Evolutionary conservation across 768 basidiomycete genomes (phyloP).

Genomic region (Boletus rubroflammeus): DNA sequence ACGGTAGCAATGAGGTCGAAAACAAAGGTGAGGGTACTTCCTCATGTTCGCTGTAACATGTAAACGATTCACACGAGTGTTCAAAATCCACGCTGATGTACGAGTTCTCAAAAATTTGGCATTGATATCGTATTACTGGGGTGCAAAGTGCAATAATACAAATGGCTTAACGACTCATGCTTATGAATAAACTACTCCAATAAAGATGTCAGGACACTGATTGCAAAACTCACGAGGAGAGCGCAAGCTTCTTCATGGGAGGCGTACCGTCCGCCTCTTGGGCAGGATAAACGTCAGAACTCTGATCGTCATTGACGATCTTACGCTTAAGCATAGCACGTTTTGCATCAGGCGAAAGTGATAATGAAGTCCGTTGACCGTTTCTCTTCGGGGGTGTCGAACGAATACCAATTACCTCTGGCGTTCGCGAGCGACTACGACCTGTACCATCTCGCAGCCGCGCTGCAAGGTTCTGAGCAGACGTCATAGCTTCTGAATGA

Average conservation of each 20-base stretch:
- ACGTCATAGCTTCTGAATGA: conserved; percentile 73
- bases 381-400: conserved; percentile 36
- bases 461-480: conserved; percentile 61
- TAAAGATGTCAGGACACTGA: conserved; percentile 23
- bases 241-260: conserved; percentile 63
- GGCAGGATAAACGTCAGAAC: conserved; percentile 30
- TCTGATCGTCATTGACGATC: conserved; percentile 49
- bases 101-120: background rate
- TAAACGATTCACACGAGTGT: background rate
- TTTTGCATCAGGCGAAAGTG: conserved; percentile 52
- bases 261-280: conserved; percentile 49
- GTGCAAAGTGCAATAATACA: conserved; percentile 25
- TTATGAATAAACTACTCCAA: conserved; percentile 33
- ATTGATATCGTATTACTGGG: conserved; percentile 16
- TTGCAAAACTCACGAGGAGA: conserved; percentile 32
- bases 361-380: conserved; percentile 37
- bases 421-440: conserved; percentile 74
- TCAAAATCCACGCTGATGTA: background rate
- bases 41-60: no score
- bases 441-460: conserved; percentile 60
- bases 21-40: background rate
- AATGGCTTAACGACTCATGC: conserved; percentile 20
- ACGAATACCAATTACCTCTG: conserved; percentile 47
- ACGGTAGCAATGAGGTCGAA: background rate
- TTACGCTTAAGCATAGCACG: conserved; percentile 71